Base-by-base conservation (phyloP, 192 early-diverging fungal species). In the Funneliformis geosporum region DNA sequence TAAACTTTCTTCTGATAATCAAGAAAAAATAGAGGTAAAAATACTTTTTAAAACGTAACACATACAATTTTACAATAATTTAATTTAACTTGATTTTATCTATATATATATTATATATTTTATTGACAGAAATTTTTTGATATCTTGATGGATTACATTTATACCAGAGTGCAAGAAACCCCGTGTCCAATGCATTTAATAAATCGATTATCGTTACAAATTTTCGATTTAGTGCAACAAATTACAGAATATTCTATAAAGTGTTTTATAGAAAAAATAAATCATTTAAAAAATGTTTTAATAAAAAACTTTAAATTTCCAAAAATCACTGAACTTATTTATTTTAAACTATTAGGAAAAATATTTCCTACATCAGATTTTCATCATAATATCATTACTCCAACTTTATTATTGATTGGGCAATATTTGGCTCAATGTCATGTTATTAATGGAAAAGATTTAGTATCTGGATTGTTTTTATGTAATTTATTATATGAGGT, bases 311-410 rank as follows among this genome's bases (percentile, higher is more conserved):
- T 84, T 28, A 78, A 76, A 27, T 90, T 88, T 76, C 86, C 91
- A 7, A 83, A 84, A 12, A 80, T 86, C 10, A 87, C 89, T 27
- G 90, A 93, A 43, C 61, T 97, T 42, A 85, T 90, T 33, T 82
- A 90, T 60, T 83, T 97, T 69, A 89, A 92, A 40, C 75, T 93
- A 39, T 81, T 97, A 65, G 90, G 88, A 1, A 88, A 91, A 43
- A 84, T 98, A 10, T 98, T 95, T 83, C 96, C 98, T 3, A 91
- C 94, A n/a, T 96, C 97, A 0, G 98, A 99, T 90, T 91, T 93
- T 50, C 89, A 90, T 76, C 96, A 99, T 82, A 82, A 91, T 8
- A 90, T 98, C 7, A 86, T 94, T 8, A 98, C 97, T 3, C 97
- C 97, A 14, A 89, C 94, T 47, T 86, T 93, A 68, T 78, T 97